Base-by-base conservation (phyloP, 2,329 filamentous ascomycete species). In the Cladobotryum mycophilum region DNA sequence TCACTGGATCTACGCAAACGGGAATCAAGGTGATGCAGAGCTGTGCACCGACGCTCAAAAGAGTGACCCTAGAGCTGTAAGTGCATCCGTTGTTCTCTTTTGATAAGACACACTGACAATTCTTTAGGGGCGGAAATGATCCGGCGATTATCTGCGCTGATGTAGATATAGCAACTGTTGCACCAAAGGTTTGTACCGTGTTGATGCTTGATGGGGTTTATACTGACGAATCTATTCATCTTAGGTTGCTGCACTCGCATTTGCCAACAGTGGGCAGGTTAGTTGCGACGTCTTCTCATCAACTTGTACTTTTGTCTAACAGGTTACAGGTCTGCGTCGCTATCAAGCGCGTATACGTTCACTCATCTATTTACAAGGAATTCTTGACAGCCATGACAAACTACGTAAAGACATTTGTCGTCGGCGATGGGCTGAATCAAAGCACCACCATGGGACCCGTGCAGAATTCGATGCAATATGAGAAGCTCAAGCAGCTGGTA, bases 11-110 rank as follows among this genome's bases (percentile, higher is more conserved):
- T 8, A 86, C 83, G 2, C 74, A 73, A 2, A 89, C 86, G 0
- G 88, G 85, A 1, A 79, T 81, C 49, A 73, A 82, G 51, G 88
- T 92, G 48, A 87, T 89, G 79, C 85, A 86, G 61, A 77, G 81
- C 61, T 85, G 86, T 0, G 76, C 83, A 4, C 70, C 76, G 1
- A 86, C 76, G 11, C 65, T 82, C 58, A 86, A 85, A 69, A 83
- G 84, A 60, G 76, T 85, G 6, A 81, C 79, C 2, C 73, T 86
- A 15, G 83, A 86, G 65, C 78, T 84, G 25, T 30, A 30, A 7
- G 25, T 30, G 25, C 25, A 30, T 6, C 25, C 6, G 9, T 30
- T 30, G 25, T 30, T 6, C 9, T 2, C 6, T 30, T 30, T 8
- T 8, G 6, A 11, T 30, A 30, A 30, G 6, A 11, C 25, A 30